phyloP scores from a whole-genome alignment of 108 stramenopile species.

The Mediolabrus comicus region DNA sequence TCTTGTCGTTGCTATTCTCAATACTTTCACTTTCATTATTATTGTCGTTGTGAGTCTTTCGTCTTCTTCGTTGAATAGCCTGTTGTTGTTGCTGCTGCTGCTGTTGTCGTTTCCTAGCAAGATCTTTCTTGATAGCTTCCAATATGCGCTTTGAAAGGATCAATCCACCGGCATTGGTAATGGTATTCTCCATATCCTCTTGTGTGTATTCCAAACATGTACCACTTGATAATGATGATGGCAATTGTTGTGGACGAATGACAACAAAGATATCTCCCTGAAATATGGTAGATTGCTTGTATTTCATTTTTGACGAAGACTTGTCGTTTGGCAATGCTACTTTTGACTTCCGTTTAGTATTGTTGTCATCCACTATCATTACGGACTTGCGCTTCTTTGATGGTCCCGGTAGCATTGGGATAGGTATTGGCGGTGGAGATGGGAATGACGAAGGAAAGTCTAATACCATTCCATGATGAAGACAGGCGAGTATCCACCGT shows the following conservation, averaged over 20 bases:
- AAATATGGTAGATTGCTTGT: slow-evolving; percentile 43
- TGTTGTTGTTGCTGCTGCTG: neutral
- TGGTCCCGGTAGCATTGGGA: neutral
- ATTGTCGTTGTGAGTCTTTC: slow-evolving; percentile 27
- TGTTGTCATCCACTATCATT: neutral
- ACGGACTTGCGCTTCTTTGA: neutral
- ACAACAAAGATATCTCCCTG: slow-evolving; percentile 61
- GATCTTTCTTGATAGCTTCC: slow-evolving; percentile 57
- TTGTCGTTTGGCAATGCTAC: neutral
- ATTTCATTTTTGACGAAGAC: neutral
- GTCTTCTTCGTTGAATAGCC: slow-evolving; percentile 7
- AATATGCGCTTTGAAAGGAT: slow-evolving; percentile 54
- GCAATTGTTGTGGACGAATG: slow-evolving; percentile 20
- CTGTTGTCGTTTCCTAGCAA: neutral
- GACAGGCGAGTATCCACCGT: slow-evolving; percentile 57
- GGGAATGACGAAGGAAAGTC: neutral
- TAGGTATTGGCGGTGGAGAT: neutral
- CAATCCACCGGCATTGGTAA: slow-evolving; percentile 58
- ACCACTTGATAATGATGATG: neutral
- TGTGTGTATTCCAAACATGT: neutral
- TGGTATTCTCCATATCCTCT: slow-evolving; percentile 49
- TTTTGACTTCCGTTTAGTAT: neutral
- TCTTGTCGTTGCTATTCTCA: slow-evolving; percentile 30
- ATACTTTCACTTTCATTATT: slow-evolving; percentile 26
- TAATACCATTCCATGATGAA: neutral